Percentiles rank a stretch among this genome's conserved stretches.
Evolutionary conservation across 495 filamentous ascomycete species (phyloP).

Genomic region (Platismatia glauca): DNA sequence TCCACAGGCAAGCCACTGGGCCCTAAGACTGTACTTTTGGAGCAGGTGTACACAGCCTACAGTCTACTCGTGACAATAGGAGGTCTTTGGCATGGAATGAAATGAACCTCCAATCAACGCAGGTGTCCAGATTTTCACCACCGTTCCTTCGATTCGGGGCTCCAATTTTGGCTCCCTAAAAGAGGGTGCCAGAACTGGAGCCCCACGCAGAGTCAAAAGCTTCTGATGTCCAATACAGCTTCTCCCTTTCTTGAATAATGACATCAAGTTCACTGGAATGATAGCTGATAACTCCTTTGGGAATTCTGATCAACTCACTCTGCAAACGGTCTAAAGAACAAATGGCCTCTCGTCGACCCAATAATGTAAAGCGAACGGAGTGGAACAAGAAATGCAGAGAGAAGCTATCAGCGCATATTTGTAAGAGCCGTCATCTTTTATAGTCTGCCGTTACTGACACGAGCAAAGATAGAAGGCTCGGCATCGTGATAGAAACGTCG

Average conservation of each 20-base stretch:
- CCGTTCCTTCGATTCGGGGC: conserved; percentile 1
- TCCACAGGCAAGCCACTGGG: too few species aligned
- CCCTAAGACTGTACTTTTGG: conserved; percentile 11
- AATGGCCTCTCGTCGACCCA: conserved; percentile 10
- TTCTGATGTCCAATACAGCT: neutral
- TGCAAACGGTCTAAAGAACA: conserved; percentile 7
- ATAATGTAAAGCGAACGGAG: conserved; percentile 20
- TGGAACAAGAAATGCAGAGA: conserved; percentile 21
- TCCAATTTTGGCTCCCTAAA: conserved; percentile 12
- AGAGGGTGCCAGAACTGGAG: conserved; percentile 7
- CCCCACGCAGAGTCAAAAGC: conserved; percentile 5
- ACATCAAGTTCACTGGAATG: neutral
- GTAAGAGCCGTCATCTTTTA: conserved; percentile 14
- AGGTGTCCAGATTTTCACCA: conserved; percentile 2
- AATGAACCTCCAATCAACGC: conserved; percentile 1
- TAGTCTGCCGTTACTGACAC: conserved; percentile 4
- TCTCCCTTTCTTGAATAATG: neutral
- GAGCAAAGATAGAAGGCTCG: conserved; percentile 11
- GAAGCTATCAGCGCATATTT: conserved; percentile 17
- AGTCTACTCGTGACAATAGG: too few species aligned
- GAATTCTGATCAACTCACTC: neutral
- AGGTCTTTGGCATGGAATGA: too few species aligned
- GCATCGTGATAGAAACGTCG: too few species aligned
- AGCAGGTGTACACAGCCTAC: conserved; percentile 1
- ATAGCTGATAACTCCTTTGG: neutral